Evolutionary conservation across 2,329 filamentous ascomycete species (phyloP).

Genomic region (Penicillium sp.): DNA sequence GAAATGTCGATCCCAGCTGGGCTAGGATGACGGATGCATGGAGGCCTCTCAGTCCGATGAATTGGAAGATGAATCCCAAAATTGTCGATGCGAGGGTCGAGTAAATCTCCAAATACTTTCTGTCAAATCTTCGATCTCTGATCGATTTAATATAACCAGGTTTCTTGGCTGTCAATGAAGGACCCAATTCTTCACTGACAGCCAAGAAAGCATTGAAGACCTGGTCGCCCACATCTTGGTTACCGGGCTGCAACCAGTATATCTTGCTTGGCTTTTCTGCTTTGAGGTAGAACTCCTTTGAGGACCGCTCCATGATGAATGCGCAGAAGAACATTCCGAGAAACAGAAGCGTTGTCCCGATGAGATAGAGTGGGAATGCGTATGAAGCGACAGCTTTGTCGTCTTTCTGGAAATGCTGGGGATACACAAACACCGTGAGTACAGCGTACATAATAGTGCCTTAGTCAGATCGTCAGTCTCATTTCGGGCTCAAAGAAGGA

Average conservation of each 20-base stretch:
- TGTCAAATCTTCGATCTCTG: slow-evolving; percentile 15
- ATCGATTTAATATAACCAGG: slow-evolving; percentile 33
- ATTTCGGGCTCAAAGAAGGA: not conserved
- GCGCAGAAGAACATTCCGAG: slow-evolving; percentile 39
- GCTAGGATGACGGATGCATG: slow-evolving; percentile 39
- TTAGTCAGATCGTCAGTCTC: not conserved
- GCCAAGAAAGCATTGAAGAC: slow-evolving; percentile 40
- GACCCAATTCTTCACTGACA: slow-evolving; percentile 23
- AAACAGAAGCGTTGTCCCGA: slow-evolving; percentile 35
- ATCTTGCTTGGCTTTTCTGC: slow-evolving; percentile 31
- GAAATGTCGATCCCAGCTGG: slow-evolving; percentile 36
- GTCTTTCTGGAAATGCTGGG: slow-evolving; percentile 28
- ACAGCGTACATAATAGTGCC: slow-evolving; percentile 32
- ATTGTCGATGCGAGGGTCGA: slow-evolving; percentile 29
- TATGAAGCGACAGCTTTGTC: slow-evolving; percentile 28
- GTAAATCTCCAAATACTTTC: slow-evolving; percentile 20
- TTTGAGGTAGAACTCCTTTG: slow-evolving; percentile 27
- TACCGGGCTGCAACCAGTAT: slow-evolving; percentile 43
- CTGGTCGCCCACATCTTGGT: slow-evolving; percentile 41
- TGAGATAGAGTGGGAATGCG: slow-evolving; percentile 36
- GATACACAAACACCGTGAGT: slow-evolving; percentile 32
- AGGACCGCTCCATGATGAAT: slow-evolving; percentile 36
- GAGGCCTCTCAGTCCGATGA: slow-evolving; percentile 40
- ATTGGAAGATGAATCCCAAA: slow-evolving; percentile 41
- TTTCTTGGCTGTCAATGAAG: slow-evolving; percentile 14